Base-by-base conservation (phyloP, 306 rosid species). In the Ammopiptanthus mongolicus region DNA sequence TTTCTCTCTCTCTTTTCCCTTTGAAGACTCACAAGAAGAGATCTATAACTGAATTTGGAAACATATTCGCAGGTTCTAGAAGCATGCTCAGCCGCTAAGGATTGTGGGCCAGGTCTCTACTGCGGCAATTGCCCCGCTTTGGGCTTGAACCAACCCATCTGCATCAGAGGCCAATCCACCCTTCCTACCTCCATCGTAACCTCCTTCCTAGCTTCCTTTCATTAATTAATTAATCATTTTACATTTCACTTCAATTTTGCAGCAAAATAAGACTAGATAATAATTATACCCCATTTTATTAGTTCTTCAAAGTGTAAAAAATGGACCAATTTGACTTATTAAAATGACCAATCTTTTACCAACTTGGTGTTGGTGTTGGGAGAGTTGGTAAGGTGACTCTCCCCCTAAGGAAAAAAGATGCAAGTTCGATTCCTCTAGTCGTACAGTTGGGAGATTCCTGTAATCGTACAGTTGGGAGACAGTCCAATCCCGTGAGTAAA, bases 81-180 rank as follows among this genome's bases (percentile, higher is more conserved):
- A 83, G 66, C 96, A 39, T 95, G 99, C 73, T 78, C 91, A 1
- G 79, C 84, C 7, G 73, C 92, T 41, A 84, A 88, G 6, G 92
- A 90, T 80, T 95, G 99, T 76, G 96, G 89, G n/a, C 18, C 90
- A 4, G 92, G 97, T 47, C 93, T 95, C 9, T 95, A 89, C 75
- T 95, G 99, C 69, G 98, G 99, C 56, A 89, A 92, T 66, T 95
- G 99, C 73, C 98, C 97, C 63, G 78, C 90, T 81, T 81, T 85
- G 60, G 97, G 91, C 8, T 65, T 80, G 73, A 84, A 81, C 36
- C 93, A 85, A 75, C 98, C 99, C 31, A 33, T 89, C 36, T 96
- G 99, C 65, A 90, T 85, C 75, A 84, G 99, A 85, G 98, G 93
- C 74, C 97, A 90, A 73, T 84, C 92, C 11, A 77, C 69, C 25